Evolutionary conservation across 768 basidiomycete species (phyloP), one percentile per base, ranked within the genome.

Genomic region (Plicaturopsis crispa): DNA sequence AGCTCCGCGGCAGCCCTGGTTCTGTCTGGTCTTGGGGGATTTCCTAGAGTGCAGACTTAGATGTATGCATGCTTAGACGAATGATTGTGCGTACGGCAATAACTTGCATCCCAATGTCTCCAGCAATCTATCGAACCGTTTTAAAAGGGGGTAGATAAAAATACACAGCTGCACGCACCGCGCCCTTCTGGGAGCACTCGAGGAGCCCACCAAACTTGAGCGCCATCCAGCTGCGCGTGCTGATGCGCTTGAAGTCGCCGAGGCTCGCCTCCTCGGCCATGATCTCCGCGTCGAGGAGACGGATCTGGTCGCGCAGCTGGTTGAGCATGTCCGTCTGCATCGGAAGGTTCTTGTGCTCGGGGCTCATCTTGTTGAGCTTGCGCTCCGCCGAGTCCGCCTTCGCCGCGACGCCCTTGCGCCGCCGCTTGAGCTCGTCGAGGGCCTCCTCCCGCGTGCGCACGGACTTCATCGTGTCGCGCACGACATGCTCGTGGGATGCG

Each of bases 311-410:
- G 37, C 82, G 72, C 20, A 93, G 61, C 11, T 65, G 63, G 47
- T 80, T 80, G 33, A 96, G 61, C 2, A 67, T 56, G 18, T 90
- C 87, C 2, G 80, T 83, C 57, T 94, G 92, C 39, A 64, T 48
- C 2, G 63, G 60, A 24, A 90, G 61, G 48, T 85, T 84, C 69
- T 94, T 97, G 64, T 93, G 78, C 57, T 92, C 88, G 0, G 84
- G 71, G 45, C 72, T 73, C 91, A 96, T 93, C 65, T 84, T 94
- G 59, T 70, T 75, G 24, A 97, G 71, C 55, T 93, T 94, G 66
- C 72, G 85, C 48, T 94, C 90, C 2, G 88, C 90, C 13, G 74
- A 60, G 39, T 94, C 91, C 0, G 90, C 85, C 45, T 83, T 83
- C 18, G 71, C 59, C 7, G 67, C 70, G 4, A 91, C 67, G 7